These are phyloP conservation scores for Saccharomyces hybrid DNA, from an alignment of 1,139 yeast genomes.

Conservation along the genomic window DNA sequence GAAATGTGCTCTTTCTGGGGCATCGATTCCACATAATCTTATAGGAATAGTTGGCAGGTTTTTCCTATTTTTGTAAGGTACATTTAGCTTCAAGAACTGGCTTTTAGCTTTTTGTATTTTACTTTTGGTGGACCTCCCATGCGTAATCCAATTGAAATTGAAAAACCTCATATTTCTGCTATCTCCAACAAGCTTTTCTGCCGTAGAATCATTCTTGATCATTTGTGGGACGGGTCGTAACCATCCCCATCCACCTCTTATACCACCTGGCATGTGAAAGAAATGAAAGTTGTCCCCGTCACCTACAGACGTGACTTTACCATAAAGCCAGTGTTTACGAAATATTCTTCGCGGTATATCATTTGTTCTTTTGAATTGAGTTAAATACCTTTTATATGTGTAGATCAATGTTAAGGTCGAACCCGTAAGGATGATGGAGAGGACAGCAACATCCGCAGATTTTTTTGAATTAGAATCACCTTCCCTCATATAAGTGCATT, in stretches of 20 bases:
- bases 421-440: conserved; percentile 30
- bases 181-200: background rate
- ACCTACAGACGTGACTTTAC: conserved; percentile 85
- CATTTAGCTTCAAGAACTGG: conserved; percentile 29
- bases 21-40: conserved; percentile 91
- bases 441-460: conserved; percentile 19
- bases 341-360: conserved; percentile 38
- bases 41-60: conserved; percentile 42
- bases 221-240: conserved; percentile 45
- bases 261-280: conserved; percentile 91
- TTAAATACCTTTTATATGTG: conserved; percentile 34
- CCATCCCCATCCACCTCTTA: conserved; percentile 91
- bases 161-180: background rate
- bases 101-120: conserved; percentile 3
- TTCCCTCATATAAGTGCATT: background rate
- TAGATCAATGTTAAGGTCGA: conserved; percentile 33
- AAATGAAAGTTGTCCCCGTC: conserved; percentile 95
- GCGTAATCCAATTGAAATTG: background rate
- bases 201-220: conserved; percentile 6
- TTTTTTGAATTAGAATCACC: conserved; percentile 1
- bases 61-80: conserved; percentile 44
- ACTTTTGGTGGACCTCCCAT: conserved; percentile 2
- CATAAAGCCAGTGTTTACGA: conserved; percentile 49
- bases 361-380: conserved; percentile 35
- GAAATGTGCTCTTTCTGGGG: conserved; percentile 93